These are phyloP conservation scores for Penicillium sp. DNA, from an alignment of 2,329 filamentous ascomycete genomes.

Conservation along the genomic window DNA sequence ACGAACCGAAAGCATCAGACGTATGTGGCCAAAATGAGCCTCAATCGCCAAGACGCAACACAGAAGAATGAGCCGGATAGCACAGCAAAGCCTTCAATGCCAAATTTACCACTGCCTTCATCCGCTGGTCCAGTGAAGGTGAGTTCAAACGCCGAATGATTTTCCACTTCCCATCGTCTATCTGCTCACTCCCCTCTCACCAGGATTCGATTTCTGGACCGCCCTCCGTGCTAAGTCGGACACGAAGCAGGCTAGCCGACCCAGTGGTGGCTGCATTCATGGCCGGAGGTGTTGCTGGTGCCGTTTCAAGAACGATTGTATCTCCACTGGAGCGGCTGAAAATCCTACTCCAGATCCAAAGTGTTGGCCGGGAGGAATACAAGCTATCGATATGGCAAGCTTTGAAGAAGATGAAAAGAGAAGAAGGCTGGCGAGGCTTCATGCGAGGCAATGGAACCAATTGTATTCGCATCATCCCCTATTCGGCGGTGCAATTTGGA, in stretches of 20 bases:
- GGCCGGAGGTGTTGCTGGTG: conserved; percentile 89
- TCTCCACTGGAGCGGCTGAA: conserved; percentile 94
- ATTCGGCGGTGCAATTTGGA: conserved; percentile 97
- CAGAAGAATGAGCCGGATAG: conserved; percentile 26
- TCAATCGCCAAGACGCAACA: conserved; percentile 37
- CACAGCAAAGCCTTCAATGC: conserved; percentile 24
- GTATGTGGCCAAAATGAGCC: conserved; percentile 37
- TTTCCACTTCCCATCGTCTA: not conserved
- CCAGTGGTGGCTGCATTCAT: conserved; percentile 90
- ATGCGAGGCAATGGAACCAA: conserved; percentile 99
- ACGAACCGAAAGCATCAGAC: not conserved
- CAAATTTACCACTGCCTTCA: conserved; percentile 28
- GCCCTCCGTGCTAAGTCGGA: conserved; percentile 29
- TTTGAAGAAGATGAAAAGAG: conserved; percentile 90
- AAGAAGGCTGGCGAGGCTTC: conserved; percentile 96
- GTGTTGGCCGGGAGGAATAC: conserved; percentile 86
- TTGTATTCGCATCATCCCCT: conserved; percentile 96
- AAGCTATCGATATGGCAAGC: conserved; percentile 89
- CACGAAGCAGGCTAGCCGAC: conserved; percentile 64
- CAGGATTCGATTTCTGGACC: conserved; percentile 27
- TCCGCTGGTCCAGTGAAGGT: conserved; percentile 31
- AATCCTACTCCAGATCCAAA: conserved; percentile 97
- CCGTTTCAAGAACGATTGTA: conserved; percentile 96
- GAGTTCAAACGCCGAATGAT: conserved; percentile 1
- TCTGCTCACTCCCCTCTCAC: not conserved